Conservation (phyloP, 2,329 filamentous ascomycete species). For the Hypoxylon sp. region DNA sequence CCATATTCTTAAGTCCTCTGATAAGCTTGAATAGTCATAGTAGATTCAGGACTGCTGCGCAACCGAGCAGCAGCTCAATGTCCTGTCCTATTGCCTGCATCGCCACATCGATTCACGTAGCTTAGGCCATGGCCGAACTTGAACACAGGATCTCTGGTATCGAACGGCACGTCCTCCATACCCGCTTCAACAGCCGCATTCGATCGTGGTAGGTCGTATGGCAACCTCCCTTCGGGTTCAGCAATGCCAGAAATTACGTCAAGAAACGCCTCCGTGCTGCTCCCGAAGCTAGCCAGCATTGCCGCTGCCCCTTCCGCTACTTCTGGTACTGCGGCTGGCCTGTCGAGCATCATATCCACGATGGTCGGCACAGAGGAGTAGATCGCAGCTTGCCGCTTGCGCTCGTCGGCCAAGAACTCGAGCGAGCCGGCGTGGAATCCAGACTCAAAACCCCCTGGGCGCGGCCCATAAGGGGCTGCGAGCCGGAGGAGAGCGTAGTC, state of each 20-base stretch:
- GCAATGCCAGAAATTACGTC: slow-evolving; percentile 59
- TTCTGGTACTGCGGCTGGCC: slow-evolving; percentile 61
- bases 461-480: slow-evolving; percentile 58
- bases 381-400: slow-evolving; percentile 58
- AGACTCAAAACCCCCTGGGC: slow-evolving; percentile 60
- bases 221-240: slow-evolving; percentile 60
- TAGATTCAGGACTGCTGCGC: not conserved
- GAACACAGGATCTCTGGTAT: slow-evolving; percentile 48
- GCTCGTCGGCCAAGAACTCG: slow-evolving; percentile 59
- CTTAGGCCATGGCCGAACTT: slow-evolving; percentile 47
- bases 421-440: slow-evolving; percentile 59
- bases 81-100: not conserved
- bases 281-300: slow-evolving; percentile 59
- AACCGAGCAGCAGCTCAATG: not conserved
- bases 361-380: slow-evolving; percentile 58
- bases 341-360: slow-evolving; percentile 62
- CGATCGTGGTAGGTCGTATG: slow-evolving; percentile 62
- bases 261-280: slow-evolving; percentile 59
- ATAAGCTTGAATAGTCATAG: not conserved
- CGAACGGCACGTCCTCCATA: slow-evolving; percentile 50
- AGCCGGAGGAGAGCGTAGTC: slow-evolving; percentile 60
- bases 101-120: slow-evolving; percentile 49
- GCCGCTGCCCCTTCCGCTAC: slow-evolving; percentile 58
- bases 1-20: not conserved
- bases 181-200: slow-evolving; percentile 57